phyloP scores from a whole-genome alignment of 768 basidiomycete genomes.

The Chalciporus sphaerocephalus region DNA sequence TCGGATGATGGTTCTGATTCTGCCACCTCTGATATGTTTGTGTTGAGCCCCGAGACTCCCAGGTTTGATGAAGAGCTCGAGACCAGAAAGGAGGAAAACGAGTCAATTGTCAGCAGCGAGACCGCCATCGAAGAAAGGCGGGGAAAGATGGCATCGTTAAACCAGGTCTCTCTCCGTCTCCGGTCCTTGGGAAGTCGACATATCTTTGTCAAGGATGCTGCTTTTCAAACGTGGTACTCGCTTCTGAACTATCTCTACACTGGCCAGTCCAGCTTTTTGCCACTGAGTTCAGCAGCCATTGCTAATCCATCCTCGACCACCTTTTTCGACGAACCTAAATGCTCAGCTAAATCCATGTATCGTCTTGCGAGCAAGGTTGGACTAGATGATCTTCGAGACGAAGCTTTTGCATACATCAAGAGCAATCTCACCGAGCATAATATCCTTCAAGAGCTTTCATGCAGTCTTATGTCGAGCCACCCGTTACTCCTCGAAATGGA shows the following conservation, averaged over 20 bases:
- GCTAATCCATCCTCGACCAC: neutral
- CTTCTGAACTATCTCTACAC: conserved; percentile 40
- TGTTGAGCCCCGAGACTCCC: conserved; percentile 15
- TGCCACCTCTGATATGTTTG: conserved; percentile 13
- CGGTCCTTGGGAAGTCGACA: conserved; percentile 21
- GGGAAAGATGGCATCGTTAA: neutral
- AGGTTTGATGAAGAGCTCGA: neutral
- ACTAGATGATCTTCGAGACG: conserved; percentile 13
- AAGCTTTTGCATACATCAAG: conserved; percentile 17
- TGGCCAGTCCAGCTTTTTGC: conserved; percentile 28
- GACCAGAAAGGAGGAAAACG: neutral
- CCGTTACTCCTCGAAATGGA: conserved; percentile 20
- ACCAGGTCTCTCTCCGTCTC: conserved; percentile 5
- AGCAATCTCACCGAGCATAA: conserved; percentile 20
- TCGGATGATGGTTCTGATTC: conserved; percentile 15
- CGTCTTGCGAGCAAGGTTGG: conserved; percentile 38
- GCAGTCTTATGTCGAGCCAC: conserved; percentile 17
- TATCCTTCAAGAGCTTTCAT: conserved; percentile 22
- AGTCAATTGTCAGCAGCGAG: conserved; percentile 8
- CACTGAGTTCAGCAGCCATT: conserved; percentile 23
- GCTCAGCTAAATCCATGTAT: conserved; percentile 45
- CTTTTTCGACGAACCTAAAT: conserved; percentile 11
- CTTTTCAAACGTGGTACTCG: conserved; percentile 35
- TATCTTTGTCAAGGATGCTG: conserved; percentile 25
- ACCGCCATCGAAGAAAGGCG: conserved; percentile 1